Evolutionary conservation across 768 basidiomycete species (phyloP), one percentile per base, ranked within the genome.

Genomic region (Collybiopsis confluens): DNA sequence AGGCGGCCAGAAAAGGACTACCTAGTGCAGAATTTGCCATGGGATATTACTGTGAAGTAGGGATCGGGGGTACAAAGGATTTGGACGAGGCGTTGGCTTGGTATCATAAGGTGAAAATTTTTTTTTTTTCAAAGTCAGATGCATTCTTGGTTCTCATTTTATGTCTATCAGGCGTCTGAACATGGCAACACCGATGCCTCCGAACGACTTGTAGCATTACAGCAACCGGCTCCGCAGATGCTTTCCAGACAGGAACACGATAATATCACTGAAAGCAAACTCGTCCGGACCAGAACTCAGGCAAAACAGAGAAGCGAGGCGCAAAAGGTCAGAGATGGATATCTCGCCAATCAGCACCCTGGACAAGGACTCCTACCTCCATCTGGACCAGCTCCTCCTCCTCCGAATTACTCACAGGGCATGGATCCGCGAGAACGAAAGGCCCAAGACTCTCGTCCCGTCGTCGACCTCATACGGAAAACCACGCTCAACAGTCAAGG

Each of bases 41-140:
- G 82, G 96, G 95, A 1, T 98, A 98, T 65, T 98, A 96, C 65
- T 78, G 78, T 35, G 95, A 98, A 67, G 89, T 98, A 1, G 96
- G 96, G 1, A 88, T 98, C 5, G 94, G 92, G 0, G 83, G 86
- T 0, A 45, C 64, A 9, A 82, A 80, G 62, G 80, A 88, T 62
- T 51, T 90, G 35, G 78, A 77, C 0, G 73, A 73, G 6, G 90
- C 94, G 1, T 72, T 74, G 54, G 79, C 70, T 63, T 98, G 94
- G 93, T 98, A 98, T 67, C 69, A 72, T 26, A 71, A 75, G 64
- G 75, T 73, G 51, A 8, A 60, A 57, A 27, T 24, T 24, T 47
- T 16, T n/a, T 35, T 51, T 21, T 43, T 9, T 43, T 9, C 10
- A 7, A 8, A 43, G 18, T 18, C 42, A 8, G 42, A 20, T n/a